A percentile compares a stretch with the other conserved stretches of the same genome.
Conservation (phyloP, 176 grass and related monocot species). For the Triticum dicoccoides region DNA sequence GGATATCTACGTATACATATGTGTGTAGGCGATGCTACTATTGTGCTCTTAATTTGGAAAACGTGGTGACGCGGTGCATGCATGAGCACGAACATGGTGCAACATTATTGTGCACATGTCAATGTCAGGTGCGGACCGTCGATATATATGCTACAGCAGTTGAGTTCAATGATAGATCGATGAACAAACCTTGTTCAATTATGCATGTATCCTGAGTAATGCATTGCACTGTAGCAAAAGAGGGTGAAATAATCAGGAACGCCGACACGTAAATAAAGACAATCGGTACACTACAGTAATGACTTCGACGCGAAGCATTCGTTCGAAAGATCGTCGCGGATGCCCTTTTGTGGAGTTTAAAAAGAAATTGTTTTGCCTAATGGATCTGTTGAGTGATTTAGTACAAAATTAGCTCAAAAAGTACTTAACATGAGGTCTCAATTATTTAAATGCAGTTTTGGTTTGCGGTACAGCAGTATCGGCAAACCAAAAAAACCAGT, state of each 20-base stretch:
- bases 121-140: background rate
- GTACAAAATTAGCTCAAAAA: no score
- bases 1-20: background rate
- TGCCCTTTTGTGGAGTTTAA: no score
- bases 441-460: no score
- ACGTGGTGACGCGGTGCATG: background rate
- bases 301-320: background rate
- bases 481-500: background rate
- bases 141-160: background rate
- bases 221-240: background rate
- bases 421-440: no score
- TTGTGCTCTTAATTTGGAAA: background rate
- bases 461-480: background rate
- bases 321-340: background rate
- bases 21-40: no score
- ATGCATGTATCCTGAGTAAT: no score
- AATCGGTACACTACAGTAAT: background rate
- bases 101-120: background rate
- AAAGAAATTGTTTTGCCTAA: no score
- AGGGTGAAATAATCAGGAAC: background rate
- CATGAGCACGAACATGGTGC: background rate
- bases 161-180: background rate
- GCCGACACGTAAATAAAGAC: background rate
- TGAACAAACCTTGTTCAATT: no score
- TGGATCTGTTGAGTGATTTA: no score